These are phyloP conservation scores for Podaxis sp. DNA, from an alignment of 768 basidiomycete genomes.

Conservation along the genomic window DNA sequence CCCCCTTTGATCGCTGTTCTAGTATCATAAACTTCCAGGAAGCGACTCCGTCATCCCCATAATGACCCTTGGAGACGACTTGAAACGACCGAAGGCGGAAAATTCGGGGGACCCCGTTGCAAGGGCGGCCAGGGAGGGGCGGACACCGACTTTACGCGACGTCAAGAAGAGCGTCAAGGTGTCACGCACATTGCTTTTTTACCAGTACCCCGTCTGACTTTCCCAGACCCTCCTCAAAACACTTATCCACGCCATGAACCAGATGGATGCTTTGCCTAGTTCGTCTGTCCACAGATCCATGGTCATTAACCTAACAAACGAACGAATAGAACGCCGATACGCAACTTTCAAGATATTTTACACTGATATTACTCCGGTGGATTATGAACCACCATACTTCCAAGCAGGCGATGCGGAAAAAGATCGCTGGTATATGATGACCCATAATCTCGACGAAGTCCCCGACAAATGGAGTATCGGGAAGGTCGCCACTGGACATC, in stretches of 20 bases:
- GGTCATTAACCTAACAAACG: background rate
- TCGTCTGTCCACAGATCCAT: slow-evolving; percentile 23
- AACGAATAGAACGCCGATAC: slow-evolving; percentile 63
- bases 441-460: slow-evolving; percentile 67
- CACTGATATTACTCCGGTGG: slow-evolving; percentile 71
- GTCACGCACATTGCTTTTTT: background rate
- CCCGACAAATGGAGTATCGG: slow-evolving; percentile 77
- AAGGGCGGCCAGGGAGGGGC: slow-evolving; percentile 58
- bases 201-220: slow-evolving; percentile 2
- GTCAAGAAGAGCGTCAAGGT: slow-evolving; percentile 85
- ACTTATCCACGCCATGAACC: slow-evolving; percentile 73
- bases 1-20: background rate
- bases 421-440: slow-evolving; percentile 81
- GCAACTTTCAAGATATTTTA: slow-evolving; percentile 91
- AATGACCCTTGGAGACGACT: slow-evolving; percentile 67
- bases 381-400: slow-evolving; percentile 86
- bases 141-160: slow-evolving; percentile 71
- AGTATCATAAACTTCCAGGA: slow-evolving; percentile 74
- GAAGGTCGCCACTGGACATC: slow-evolving; percentile 67
- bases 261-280: slow-evolving; percentile 82
- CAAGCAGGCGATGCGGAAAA: slow-evolving; percentile 67
- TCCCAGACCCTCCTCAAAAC: slow-evolving; percentile 72
- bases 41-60: slow-evolving; percentile 61
- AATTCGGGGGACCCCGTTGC: slow-evolving; percentile 54
- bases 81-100: slow-evolving; percentile 31